Evolutionary conservation across 1,284 basidiomycete species (phyloP).

Genomic region (Clitocybe nebularis): DNA sequence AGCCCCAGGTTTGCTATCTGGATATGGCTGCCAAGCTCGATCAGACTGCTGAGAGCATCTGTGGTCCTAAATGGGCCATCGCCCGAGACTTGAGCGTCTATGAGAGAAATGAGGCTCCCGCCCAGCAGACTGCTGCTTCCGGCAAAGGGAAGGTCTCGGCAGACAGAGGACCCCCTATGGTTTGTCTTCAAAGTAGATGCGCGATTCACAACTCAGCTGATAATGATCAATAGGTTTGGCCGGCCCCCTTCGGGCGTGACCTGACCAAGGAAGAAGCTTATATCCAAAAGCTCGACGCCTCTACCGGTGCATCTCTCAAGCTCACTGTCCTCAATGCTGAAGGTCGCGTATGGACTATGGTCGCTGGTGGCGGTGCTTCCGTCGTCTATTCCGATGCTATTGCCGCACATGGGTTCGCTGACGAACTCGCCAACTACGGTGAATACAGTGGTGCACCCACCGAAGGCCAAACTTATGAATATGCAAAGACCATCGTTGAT

Average conservation of each 20-base stretch:
- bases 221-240: slow-evolving; percentile 62
- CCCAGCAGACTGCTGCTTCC: slow-evolving; percentile 31
- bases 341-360: slow-evolving; percentile 99
- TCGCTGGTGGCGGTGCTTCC: slow-evolving; percentile 84
- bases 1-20: slow-evolving; percentile 89
- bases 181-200: slow-evolving; percentile 23
- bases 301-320: slow-evolving; percentile 97
- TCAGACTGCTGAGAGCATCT: slow-evolving; percentile 97
- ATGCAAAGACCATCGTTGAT: slow-evolving; percentile 98
- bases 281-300: slow-evolving; percentile 96
- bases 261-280: slow-evolving; percentile 99
- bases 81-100: slow-evolving; percentile 86
- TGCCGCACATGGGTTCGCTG: slow-evolving; percentile 92
- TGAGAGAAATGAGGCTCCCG: slow-evolving; percentile 37
- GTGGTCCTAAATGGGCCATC: slow-evolving; percentile 98
- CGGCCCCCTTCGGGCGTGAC: slow-evolving; percentile 96
- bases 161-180: slow-evolving; percentile 97
- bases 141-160: slow-evolving; percentile 62
- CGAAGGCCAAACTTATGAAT: slow-evolving; percentile 98
- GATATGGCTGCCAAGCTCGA: slow-evolving; percentile 99
- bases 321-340: slow-evolving; percentile 94
- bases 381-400: slow-evolving; percentile 96
- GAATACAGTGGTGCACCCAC: slow-evolving; percentile 99
- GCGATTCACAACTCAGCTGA: slow-evolving; percentile 11
- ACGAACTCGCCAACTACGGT: slow-evolving; percentile 99